Conservation (phyloP, 2,329 filamentous ascomycete species). For the Diaporthe caulivora region DNA sequence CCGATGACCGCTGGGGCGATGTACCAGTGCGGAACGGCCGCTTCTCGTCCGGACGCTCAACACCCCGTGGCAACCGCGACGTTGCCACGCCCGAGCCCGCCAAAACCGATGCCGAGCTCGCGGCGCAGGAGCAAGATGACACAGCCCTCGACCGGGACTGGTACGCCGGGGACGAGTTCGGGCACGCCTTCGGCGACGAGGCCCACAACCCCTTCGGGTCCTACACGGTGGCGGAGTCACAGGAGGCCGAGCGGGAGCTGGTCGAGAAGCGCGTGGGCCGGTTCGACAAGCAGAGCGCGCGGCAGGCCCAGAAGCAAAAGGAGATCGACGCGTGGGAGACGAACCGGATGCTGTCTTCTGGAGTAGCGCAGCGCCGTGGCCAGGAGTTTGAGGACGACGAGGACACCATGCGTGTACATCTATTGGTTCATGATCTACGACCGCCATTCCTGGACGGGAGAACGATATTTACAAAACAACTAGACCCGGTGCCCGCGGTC, state of each 20-base stretch:
- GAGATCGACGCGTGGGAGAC: conserved; percentile 99
- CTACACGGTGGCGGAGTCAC: conserved; percentile 76
- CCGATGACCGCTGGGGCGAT: conserved; percentile 68
- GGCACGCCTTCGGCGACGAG: conserved; percentile 89
- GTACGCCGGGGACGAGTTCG: conserved; percentile 89
- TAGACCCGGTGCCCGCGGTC: conserved; percentile 94
- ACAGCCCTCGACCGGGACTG: conserved; percentile 89
- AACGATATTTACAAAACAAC: conserved; percentile 96
- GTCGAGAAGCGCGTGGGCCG: conserved; percentile 84
- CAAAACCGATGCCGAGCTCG: conserved; percentile 62
- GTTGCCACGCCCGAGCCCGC: conserved; percentile 52
- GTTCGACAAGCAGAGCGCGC: conserved; percentile 75
- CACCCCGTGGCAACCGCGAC: conserved; percentile 47
- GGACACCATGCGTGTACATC: conserved; percentile 87
- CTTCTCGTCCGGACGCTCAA: conserved; percentile 45
- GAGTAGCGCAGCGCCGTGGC: conserved; percentile 88
- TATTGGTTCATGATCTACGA: conserved; percentile 92
- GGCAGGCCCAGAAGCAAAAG: conserved; percentile 86
- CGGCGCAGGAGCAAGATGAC: conserved; percentile 77
- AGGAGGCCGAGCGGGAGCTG: conserved; percentile 79
- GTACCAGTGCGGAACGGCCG: conserved; percentile 59
- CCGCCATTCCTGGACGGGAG: conserved; percentile 95
- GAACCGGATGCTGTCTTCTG: conserved; percentile 97
- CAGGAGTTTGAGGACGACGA: conserved; percentile 91
- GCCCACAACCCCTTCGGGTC: conserved; percentile 92